Evolutionary conservation across 805 yeast species (phyloP), one percentile per base, ranked within the genome.

Genomic region (Yarrowia sp.): DNA sequence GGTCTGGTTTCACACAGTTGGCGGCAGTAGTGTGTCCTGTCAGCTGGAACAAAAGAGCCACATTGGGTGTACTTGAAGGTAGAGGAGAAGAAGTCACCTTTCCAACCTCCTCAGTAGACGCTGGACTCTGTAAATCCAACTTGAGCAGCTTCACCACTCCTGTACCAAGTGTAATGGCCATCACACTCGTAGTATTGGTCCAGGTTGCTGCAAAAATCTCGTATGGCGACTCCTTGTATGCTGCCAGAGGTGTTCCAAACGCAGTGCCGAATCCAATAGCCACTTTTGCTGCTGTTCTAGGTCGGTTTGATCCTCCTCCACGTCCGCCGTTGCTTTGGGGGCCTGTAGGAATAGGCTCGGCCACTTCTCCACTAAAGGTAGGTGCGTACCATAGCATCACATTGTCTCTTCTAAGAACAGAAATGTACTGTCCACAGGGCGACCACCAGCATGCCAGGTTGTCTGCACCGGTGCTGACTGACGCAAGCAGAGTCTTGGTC

Each of bases 11-110:
- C 13, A 84, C 65, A 35, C 81, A 70, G 2, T 83, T 79, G 3
- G 83, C 79, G 0, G 85, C 75, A 1, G 86, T 80, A 44, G 83
- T 76, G 69, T 86, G 89, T 0, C 83, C 83, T 13, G 28, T 28
- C 4, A 58, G 43, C 42, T 58, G 43, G 31, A 58, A 58, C 9
- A 58, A 42, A 11, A 10, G 41, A 4, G 42, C 3, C 22, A 58
- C 41, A 13, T 43, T 58, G n/a, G 51, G 11, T 8, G 64, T 51
- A n/a, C 35, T 41, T 13, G 32, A 7, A 4, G 41, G 9, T 13
- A 18, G 35, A 6, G 33, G 22, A 10, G 44, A 51, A n/a, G 45
- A 1, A 17, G 32, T 10, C 58, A 45, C 39, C 50, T n/a, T 32
- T 14, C 8, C 58, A 60, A 65, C 66, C 47, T 50, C 55, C 14